phyloP scores from a whole-genome alignment of 345 rosid genomes.

The Gossypium rotundifolium region DNA sequence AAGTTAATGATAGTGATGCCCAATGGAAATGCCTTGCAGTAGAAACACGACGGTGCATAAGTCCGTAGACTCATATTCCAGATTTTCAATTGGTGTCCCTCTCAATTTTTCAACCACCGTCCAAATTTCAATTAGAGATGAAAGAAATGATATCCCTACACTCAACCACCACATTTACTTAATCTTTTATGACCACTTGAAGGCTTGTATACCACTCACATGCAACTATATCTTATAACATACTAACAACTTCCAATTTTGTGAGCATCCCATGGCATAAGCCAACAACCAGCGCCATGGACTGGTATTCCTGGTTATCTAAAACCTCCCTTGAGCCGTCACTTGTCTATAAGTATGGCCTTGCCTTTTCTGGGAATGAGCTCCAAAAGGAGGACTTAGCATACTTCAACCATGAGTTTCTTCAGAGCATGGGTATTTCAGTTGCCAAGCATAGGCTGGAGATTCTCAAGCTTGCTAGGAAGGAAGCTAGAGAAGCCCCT shows the following conservation, averaged over 20 bases:
- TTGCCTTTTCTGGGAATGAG: slow-evolving; percentile 50
- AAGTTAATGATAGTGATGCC: too few relatives aligned
- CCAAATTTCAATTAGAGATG: neutral
- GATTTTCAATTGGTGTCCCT: neutral
- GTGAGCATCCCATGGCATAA: slow-evolving; percentile 1
- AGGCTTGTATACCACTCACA: neutral
- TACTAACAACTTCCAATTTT: neutral
- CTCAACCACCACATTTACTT: neutral
- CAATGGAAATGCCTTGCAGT: too few relatives aligned
- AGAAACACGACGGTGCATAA: neutral
- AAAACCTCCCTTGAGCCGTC: slow-evolving; percentile 52
- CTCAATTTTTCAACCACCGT: neutral
- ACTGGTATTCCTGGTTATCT: slow-evolving; percentile 88
- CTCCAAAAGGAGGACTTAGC: slow-evolving; percentile 56
- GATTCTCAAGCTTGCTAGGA: slow-evolving; percentile 64
- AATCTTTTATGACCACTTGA: neutral
- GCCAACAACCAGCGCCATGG: slow-evolving; percentile 32
- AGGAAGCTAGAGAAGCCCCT: slow-evolving; percentile 26
- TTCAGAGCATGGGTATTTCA: slow-evolving; percentile 65
- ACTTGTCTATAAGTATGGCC: slow-evolving; percentile 58
- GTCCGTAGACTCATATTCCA: neutral
- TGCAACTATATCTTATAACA: neutral
- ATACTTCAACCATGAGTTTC: slow-evolving; percentile 69
- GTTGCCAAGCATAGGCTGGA: slow-evolving; percentile 76
- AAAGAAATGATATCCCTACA: neutral